Conservation (phyloP, 1,284 basidiomycete genomes). For the Vanrija sp. region DNA sequence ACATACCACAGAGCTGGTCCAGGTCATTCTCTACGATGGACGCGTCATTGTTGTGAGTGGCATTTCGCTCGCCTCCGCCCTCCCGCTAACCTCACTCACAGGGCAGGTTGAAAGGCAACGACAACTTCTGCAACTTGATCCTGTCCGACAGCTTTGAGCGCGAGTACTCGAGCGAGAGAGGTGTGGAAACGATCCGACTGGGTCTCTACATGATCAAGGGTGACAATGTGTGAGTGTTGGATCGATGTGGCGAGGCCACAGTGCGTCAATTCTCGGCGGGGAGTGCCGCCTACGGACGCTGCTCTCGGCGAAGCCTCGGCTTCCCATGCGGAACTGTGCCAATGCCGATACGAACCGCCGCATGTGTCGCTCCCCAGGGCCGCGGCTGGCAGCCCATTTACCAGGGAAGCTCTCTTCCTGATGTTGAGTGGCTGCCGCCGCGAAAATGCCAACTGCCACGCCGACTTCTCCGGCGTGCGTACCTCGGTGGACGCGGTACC, state of each 20-base stretch:
- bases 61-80: not conserved
- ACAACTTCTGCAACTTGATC: conserved; percentile 90
- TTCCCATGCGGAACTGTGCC: no score
- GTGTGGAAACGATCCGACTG: conserved; percentile 91
- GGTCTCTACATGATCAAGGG: conserved; percentile 96
- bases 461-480: no score
- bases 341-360: no score
- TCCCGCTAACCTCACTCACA: conserved; percentile 37
- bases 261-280: no score
- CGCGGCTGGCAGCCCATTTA: no score
- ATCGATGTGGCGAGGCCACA: no score
- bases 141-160: conserved; percentile 86
- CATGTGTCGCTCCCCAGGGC: no score
- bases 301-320: no score
- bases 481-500: no score
- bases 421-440: no score
- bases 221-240: conserved; percentile 78
- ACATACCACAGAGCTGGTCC: conserved; percentile 39
- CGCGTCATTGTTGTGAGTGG: conserved; percentile 46
- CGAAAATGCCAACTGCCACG: no score
- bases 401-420: not conserved
- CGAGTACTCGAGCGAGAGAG: conserved; percentile 81
- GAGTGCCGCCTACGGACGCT: no score
- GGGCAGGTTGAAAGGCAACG: conserved; percentile 84
- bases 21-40: conserved; percentile 49